Base-by-base conservation (phyloP, 1,284 basidiomycete genomes). In the Microbotryum saponariae region DNA sequence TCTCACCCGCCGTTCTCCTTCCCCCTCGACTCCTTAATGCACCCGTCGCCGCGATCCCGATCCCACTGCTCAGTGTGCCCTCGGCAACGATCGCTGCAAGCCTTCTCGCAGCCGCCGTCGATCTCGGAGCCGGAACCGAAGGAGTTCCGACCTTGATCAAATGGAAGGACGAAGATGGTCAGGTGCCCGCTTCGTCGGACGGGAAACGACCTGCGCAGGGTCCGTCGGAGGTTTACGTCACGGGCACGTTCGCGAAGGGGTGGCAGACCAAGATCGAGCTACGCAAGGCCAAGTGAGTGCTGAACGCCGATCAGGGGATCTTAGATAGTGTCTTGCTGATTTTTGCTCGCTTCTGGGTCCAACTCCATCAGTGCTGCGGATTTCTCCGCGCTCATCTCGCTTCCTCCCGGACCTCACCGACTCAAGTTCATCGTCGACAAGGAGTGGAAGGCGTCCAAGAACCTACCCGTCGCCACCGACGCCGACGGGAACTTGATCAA, bases 381-480 rank as follows among this genome's bases (percentile, higher is more conserved):
- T 64, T 80, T 80, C 60, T 72, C 74, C 16, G 70, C 75, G 0
- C 72, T 79, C 42, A 73, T 82, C 48, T 74, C 77, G 20, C 82
- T 96, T 4, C 83, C 85, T 16, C 91, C 93, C 0, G 96, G 94
- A 25, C 93, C 92, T 2, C 93, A 98, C 74, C 89, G 94, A 64
- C 82, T 97, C 74, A 91, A 93, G 68, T 98, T 97, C 79, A 84
- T 97, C 69, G 91, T 98, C 63, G 96, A 98, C 76, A 88, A 90
- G 62, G 83, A 86, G 56, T 92, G 88, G 86, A 84, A 86, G 62
- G 82, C 82, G 59, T 81, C 81, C 14, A 79, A 80, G 68, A 85
- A 91, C 67, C 82, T 96, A 25, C 88, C 91, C 9, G 89, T 89
- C 2, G 91, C 93, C 1, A 91, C 92, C 37, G 93, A 97, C 74